Evolutionary conservation across 192 early-diverging fungal genomes (phyloP).

Genomic region (Rhizoclosmatium globosum): DNA sequence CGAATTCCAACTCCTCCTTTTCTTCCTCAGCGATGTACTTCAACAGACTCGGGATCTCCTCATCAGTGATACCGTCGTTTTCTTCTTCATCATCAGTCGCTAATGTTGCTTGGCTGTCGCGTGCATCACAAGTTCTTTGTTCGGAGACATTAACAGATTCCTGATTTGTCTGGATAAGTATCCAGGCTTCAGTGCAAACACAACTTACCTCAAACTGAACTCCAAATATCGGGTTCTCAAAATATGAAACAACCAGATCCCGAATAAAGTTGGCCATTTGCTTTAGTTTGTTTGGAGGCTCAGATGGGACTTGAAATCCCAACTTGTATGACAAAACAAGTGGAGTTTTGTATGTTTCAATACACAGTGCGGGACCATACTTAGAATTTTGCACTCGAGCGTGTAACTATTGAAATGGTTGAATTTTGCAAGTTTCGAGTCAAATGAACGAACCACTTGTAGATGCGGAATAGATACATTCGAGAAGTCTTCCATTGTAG

Average conservation of each 20-base stretch:
- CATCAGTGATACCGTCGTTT: neutral
- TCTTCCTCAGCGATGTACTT: neutral
- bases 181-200: neutral
- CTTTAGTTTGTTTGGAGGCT: neutral
- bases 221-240: constrained; percentile 25
- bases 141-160: neutral
- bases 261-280: neutral
- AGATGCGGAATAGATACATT: constrained; percentile 21
- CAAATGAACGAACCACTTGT: constrained; percentile 4
- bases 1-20: neutral
- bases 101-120: neutral
- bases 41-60: neutral
- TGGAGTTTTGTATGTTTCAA: constrained; percentile 12
- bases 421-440: neutral
- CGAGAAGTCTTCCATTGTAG: neutral
- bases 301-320: constrained; percentile 20
- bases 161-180: neutral
- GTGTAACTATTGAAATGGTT: neutral
- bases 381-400: constrained; percentile 3
- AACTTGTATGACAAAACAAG: neutral
- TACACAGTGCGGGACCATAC: constrained; percentile 19
- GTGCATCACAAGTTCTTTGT: neutral
- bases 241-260: neutral
- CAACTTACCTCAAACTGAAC: constrained; percentile 33
- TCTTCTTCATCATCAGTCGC: neutral